phyloP scores from a whole-genome alignment of 78 protist genomes.

The Dictyostelium purpureum region DNA sequence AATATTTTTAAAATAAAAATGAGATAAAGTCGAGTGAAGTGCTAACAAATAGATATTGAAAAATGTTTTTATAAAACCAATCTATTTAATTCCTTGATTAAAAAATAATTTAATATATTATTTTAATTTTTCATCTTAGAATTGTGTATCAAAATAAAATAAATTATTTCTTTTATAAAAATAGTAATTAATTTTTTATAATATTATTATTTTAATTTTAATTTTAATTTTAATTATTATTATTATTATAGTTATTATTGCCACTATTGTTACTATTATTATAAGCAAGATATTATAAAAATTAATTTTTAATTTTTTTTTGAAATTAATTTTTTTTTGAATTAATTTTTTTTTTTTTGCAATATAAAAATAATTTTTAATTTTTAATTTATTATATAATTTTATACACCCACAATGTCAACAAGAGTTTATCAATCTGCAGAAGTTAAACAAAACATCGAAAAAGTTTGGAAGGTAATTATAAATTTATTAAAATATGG shows the following conservation, averaged over 20 bases:
- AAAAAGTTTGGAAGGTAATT: not conserved
- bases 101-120: too few relatives aligned
- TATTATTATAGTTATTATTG: too few relatives aligned
- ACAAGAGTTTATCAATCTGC: constrained; percentile 7
- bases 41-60: too few relatives aligned
- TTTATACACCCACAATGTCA: not conserved
- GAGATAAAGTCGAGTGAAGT: too few relatives aligned
- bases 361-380: not conserved
- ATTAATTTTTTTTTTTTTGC: not conserved
- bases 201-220: not conserved
- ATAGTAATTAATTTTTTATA: not conserved
- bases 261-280: too few relatives aligned
- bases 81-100: too few relatives aligned
- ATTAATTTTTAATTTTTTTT: not conserved
- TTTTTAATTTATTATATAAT: not conserved
- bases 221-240: too few relatives aligned
- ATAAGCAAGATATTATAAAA: too few relatives aligned
- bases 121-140: too few relatives aligned
- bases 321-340: not conserved
- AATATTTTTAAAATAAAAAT: too few relatives aligned
- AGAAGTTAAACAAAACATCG: not conserved
- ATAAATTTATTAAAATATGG: too few relatives aligned
- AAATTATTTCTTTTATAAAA: not conserved
- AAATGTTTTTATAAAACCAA: too few relatives aligned
- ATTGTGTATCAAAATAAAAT: not conserved